Percentiles rank a stretch among this genome's conserved stretches.
These are phyloP conservation scores for Microglena sp. DNA, from an alignment of 139 green algal genomes.

Conservation along the genomic window DNA sequence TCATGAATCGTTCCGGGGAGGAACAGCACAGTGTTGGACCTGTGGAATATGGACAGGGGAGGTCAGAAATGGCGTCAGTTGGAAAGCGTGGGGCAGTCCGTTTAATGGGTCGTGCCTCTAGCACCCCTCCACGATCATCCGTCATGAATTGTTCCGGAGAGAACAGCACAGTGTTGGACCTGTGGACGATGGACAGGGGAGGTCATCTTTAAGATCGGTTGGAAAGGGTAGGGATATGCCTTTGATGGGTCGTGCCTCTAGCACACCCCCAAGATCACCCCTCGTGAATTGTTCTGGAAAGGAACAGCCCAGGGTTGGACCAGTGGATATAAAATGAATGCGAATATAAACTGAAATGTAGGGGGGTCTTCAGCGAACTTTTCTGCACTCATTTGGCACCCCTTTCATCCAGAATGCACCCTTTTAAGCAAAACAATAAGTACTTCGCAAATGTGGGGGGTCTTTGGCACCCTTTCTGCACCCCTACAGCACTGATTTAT, in stretches of 20 bases:
- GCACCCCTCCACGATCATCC: constrained; percentile 40
- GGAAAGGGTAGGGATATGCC: constrained; percentile 4
- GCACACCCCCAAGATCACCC: constrained; percentile 40
- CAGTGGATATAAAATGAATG: constrained; percentile 3
- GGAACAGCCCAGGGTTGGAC: constrained; percentile 70
- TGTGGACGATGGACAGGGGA: neutral
- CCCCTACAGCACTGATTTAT: too few species aligned
- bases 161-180: constrained; percentile 71
- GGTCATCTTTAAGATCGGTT: constrained; percentile 34
- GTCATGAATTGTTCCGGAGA: constrained; percentile 94
- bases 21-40: constrained; percentile 71
- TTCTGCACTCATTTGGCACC: too few species aligned
- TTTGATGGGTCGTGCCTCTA: constrained; percentile 98
- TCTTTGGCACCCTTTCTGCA: too few species aligned
- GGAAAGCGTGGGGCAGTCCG: constrained; percentile 8
- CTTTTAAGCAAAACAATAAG: too few species aligned
- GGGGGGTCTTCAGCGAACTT: neutral
- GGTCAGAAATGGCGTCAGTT: constrained; percentile 35
- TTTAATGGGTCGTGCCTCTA: constrained; percentile 98
- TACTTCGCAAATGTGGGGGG: too few species aligned
- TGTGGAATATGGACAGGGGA: neutral
- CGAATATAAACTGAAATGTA: neutral
- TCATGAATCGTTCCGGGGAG: constrained; percentile 93
- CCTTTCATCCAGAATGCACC: too few species aligned
- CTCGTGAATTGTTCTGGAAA: constrained; percentile 93